Percentiles rank a stretch among this genome's conserved stretches.
Conservation (phyloP, 2,329 filamentous ascomycete genomes). For the Cladosporium sp. region DNA sequence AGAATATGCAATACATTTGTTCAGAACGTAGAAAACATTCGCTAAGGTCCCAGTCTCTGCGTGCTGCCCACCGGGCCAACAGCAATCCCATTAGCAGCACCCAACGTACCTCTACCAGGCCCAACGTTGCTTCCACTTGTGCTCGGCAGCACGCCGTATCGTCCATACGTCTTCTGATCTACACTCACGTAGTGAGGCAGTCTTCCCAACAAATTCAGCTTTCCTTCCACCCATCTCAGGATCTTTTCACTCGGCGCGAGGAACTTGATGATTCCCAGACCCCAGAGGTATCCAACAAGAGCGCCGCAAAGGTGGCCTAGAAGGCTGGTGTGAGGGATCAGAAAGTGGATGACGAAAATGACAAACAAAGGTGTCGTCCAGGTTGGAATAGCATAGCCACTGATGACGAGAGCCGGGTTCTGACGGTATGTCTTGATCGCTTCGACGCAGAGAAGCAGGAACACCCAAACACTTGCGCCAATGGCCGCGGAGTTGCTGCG, state of each 20-base stretch:
- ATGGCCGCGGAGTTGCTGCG: conserved; percentile 67
- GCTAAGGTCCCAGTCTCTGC: conserved; percentile 64
- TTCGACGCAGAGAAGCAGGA: conserved; percentile 78
- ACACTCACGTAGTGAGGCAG: conserved; percentile 90
- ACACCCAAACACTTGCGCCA: conserved; percentile 90
- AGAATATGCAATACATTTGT: neutral
- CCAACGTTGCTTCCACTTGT: conserved; percentile 21
- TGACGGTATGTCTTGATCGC: conserved; percentile 77
- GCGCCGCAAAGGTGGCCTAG: conserved; percentile 82
- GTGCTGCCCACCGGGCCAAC: conserved; percentile 60
- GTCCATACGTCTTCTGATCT: conserved; percentile 91
- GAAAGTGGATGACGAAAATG: conserved; percentile 66
- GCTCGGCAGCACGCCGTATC: conserved; percentile 77
- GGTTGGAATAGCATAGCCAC: conserved; percentile 72
- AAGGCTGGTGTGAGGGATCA: conserved; percentile 77
- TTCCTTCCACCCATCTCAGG: conserved; percentile 81
- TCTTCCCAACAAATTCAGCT: conserved; percentile 76
- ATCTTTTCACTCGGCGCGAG: conserved; percentile 85
- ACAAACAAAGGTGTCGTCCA: conserved; percentile 84
- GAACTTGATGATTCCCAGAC: conserved; percentile 82
- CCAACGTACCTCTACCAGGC: conserved; percentile 26
- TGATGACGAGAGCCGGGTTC: conserved; percentile 69
- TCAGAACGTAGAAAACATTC: neutral
- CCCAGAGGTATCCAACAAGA: conserved; percentile 80
- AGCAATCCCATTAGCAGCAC: conserved; percentile 33